Conservation (phyloP, 2,329 filamentous ascomycete species). For the Neobulgaria alba region DNA sequence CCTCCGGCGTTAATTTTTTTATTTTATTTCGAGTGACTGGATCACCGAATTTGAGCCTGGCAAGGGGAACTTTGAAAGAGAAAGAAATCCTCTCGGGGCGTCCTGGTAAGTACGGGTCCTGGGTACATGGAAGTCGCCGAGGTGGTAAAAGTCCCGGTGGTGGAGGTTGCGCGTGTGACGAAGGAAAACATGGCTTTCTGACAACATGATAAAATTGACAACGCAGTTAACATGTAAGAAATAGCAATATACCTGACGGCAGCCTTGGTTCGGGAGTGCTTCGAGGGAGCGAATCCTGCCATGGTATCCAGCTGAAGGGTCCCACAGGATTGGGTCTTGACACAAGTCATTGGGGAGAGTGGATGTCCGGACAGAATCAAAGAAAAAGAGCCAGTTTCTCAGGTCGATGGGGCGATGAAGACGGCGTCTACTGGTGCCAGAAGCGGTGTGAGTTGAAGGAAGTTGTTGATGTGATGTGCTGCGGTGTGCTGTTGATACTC, state of each 20-base stretch:
- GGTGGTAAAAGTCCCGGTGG: slow-evolving; percentile 6
- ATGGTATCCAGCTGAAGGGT: slow-evolving; percentile 26
- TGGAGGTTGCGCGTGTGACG: slow-evolving; percentile 8
- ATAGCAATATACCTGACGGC: slow-evolving; percentile 29
- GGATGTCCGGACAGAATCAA: slow-evolving; percentile 9
- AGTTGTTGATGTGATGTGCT: slow-evolving; percentile 5
- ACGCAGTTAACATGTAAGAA: slow-evolving; percentile 16
- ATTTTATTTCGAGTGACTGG: slow-evolving; percentile 2
- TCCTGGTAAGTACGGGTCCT: slow-evolving; percentile 4
- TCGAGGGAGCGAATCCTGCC: slow-evolving; percentile 24
- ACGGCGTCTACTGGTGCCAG: slow-evolving; percentile 14
- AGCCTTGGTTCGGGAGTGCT: slow-evolving; percentile 25
- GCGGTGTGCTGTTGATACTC: too few species aligned
- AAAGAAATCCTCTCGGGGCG: slow-evolving; percentile 6
- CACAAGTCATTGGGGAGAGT: slow-evolving; percentile 26
- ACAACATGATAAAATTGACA: slow-evolving; percentile 21
- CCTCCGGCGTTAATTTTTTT: slow-evolving; percentile 2
- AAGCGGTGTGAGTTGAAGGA: slow-evolving; percentile 10
- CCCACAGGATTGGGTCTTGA: slow-evolving; percentile 24
- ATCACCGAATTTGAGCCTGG: slow-evolving; percentile 10
- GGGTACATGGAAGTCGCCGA: background rate
- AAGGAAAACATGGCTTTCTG: slow-evolving; percentile 24
- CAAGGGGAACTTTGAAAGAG: slow-evolving; percentile 2
- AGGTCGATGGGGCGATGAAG: slow-evolving; percentile 9
- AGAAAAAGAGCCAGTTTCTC: slow-evolving; percentile 9